phyloP scores from a whole-genome alignment of 306 rosid genomes.

The Trichosanthes truncata region DNA sequence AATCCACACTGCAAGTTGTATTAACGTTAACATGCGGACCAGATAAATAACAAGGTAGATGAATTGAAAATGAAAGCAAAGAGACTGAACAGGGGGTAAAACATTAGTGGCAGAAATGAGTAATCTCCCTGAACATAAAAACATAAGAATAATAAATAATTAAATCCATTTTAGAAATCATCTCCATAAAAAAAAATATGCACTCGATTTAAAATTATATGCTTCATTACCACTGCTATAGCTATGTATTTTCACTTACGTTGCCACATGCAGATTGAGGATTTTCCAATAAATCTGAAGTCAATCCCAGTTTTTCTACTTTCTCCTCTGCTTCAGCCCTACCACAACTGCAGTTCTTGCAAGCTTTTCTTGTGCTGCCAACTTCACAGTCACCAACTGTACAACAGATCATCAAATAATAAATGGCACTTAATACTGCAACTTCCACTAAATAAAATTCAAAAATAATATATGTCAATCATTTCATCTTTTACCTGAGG shows the following conservation, averaged over 20 bases:
- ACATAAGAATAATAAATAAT: not conserved
- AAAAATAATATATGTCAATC: not conserved
- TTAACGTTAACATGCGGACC: not conserved
- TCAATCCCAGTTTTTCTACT: constrained; percentile 61
- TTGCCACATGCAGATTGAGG: constrained; percentile 94
- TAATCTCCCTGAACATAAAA: not conserved
- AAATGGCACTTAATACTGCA: not conserved
- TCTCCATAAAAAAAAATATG: not conserved
- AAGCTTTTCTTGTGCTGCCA: constrained; percentile 86
- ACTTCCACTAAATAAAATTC: not conserved
- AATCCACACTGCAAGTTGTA: constrained; percentile 75
- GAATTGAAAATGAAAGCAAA: not conserved
- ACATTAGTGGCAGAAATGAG: not conserved
- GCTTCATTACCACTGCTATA: not conserved
- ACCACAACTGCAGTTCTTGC: constrained; percentile 89
- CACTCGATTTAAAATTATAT: constrained; percentile 5
- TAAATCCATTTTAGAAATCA: not conserved
- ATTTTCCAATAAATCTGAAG: constrained; percentile 59
- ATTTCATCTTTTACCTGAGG: constrained; percentile 29
- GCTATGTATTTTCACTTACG: constrained; percentile 26
- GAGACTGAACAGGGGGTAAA: not conserved
- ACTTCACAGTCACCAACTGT: constrained; percentile 74
- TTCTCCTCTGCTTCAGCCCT: constrained; percentile 86
- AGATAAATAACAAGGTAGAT: not conserved
- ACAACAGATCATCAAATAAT: constrained; percentile 9